Percentiles rank a stretch among this genome's conserved stretches.
These are phyloP conservation scores for Calonectria montana DNA, from an alignment of 2,329 filamentous ascomycete genomes.

Conservation along the genomic window DNA sequence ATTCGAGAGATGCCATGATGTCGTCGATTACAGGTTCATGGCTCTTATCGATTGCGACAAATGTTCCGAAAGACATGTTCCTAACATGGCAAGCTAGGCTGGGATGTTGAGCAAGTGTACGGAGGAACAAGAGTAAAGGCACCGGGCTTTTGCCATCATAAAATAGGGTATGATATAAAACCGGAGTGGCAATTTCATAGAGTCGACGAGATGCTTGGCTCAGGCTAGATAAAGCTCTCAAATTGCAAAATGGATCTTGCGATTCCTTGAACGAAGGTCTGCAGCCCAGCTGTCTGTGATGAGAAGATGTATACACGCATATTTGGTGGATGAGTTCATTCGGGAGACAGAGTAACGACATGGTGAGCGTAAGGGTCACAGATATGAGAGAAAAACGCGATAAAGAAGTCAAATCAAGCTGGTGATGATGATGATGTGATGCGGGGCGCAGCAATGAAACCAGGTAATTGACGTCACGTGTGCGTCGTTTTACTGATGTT, in stretches of 20 bases:
- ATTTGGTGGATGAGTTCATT: not conserved
- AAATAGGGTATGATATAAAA: not conserved
- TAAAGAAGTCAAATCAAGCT: not conserved
- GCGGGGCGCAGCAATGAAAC: not conserved
- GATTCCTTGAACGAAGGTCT: not conserved
- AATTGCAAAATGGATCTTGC: not conserved
- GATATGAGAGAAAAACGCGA: not conserved
- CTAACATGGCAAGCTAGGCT: not conserved
- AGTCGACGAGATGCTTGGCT: not conserved
- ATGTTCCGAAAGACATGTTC: not conserved
- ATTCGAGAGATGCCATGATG: not conserved
- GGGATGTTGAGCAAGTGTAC: not conserved
- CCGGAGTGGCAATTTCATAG: not conserved
- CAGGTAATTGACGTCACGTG: not conserved
- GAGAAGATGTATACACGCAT: not conserved
- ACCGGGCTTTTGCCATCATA: not conserved
- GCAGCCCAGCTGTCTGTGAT: not conserved
- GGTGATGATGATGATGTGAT: not conserved
- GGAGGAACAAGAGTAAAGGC: not conserved
- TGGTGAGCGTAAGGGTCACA: not conserved
- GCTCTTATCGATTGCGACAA: not conserved
- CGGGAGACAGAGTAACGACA: not conserved
- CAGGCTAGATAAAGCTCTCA: not conserved
- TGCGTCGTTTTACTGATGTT: not conserved
- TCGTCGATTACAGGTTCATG: not conserved